phyloP scores from a whole-genome alignment of 2,329 filamentous ascomycete species.

The Colletotrichum australisinense region DNA sequence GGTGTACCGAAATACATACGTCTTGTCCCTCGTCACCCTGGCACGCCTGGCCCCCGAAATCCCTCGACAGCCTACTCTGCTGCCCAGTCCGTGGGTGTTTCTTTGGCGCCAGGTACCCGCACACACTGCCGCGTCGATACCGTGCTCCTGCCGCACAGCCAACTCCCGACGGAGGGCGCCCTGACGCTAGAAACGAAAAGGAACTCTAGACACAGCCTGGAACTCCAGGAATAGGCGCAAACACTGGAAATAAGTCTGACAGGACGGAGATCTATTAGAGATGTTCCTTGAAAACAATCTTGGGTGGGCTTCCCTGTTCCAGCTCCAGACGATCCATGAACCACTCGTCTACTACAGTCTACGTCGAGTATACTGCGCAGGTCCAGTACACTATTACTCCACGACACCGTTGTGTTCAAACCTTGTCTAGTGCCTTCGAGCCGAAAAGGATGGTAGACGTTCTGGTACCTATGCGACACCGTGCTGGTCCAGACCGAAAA shows the following conservation, averaged over 20 bases:
- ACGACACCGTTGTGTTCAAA: not conserved
- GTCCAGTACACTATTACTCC: not conserved
- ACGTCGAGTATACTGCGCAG: not conserved
- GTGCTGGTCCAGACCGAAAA: conserved; percentile 32
- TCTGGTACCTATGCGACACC: not conserved
- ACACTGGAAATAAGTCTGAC: conserved; percentile 12
- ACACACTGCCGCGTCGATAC: conserved; percentile 18
- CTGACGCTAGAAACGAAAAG: conserved; percentile 29
- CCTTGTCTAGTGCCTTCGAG: not conserved
- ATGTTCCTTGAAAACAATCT: conserved; percentile 15
- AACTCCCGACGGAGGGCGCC: not conserved
- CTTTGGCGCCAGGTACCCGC: conserved; percentile 28
- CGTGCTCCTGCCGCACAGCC: not conserved
- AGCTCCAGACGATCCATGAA: conserved; percentile 6
- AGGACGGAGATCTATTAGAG: not conserved
- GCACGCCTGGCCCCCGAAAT: not conserved
- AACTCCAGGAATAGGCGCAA: conserved; percentile 6
- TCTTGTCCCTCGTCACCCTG: not conserved
- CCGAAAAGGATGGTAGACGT: conserved; percentile 18
- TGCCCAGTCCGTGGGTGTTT: conserved; percentile 18
- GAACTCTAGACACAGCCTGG: conserved; percentile 24
- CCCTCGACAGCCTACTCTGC: conserved; percentile 23
- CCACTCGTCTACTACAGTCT: not conserved
- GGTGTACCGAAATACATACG: not conserved
- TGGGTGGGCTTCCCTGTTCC: conserved; percentile 15